Percentiles rank a stretch among this genome's conserved stretches.
phyloP scores from a whole-genome alignment of 2,329 filamentous ascomycete species.

The Claviceps purpurea region DNA sequence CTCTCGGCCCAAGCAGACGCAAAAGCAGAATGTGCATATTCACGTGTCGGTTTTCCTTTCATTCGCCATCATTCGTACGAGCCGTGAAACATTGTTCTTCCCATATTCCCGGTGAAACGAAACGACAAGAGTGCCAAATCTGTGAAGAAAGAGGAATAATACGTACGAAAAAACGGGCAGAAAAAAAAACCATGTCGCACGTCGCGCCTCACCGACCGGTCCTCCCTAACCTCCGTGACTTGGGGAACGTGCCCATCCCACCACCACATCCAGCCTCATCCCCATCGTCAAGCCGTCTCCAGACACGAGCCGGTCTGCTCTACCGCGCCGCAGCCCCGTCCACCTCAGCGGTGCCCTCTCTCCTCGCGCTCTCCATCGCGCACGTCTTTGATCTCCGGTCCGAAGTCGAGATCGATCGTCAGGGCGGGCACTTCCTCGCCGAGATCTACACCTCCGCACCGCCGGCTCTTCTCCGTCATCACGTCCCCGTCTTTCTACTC shows the following conservation, averaged over 20 bases:
- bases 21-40: too few species aligned
- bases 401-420: constrained; percentile 39
- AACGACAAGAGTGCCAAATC: neutral
- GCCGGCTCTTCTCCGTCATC: constrained; percentile 29
- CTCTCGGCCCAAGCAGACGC: neutral
- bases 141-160: too few species aligned
- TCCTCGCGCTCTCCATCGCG: constrained; percentile 45
- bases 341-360: constrained; percentile 33
- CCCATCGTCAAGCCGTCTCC: constrained; percentile 25
- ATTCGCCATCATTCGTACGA: neutral
- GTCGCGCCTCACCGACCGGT: constrained; percentile 31
- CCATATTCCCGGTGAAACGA: too few species aligned
- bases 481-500: constrained; percentile 51
- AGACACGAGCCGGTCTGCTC: constrained; percentile 42
- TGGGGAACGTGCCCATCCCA: constrained; percentile 43
- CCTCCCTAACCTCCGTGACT: constrained; percentile 54
- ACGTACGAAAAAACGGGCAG: too few species aligned
- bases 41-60: too few species aligned
- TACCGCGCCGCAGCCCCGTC: constrained; percentile 57
- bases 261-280: constrained; percentile 12
- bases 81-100: neutral
- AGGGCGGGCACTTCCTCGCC: constrained; percentile 17
- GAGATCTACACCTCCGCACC: constrained; percentile 4
- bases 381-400: constrained; percentile 58
- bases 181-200: constrained; percentile 9